phyloP scores from a whole-genome alignment of 192 early-diverging fungal genomes.

The Entomortierella lignicola region DNA sequence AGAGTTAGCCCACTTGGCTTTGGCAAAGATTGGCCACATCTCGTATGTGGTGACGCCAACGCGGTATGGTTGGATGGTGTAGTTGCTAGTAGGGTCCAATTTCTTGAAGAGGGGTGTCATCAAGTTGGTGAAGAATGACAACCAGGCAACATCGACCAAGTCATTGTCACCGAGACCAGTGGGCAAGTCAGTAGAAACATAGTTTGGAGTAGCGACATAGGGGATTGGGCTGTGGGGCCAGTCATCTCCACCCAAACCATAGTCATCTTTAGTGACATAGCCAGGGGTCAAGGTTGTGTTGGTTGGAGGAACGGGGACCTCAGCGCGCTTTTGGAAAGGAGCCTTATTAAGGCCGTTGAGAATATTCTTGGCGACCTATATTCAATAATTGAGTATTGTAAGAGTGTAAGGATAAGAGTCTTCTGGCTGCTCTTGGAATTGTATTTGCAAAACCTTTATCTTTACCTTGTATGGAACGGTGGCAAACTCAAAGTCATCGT shows the following conservation, averaged over 20 bases:
- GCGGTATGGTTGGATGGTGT: constrained; percentile 19
- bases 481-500: constrained; percentile 50
- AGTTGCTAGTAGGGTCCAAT: constrained; percentile 38
- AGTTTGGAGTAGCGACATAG: constrained; percentile 50
- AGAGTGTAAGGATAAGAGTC: not conserved
- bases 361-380: constrained; percentile 49
- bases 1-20: constrained; percentile 47
- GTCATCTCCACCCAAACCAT: constrained; percentile 63
- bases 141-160: constrained; percentile 56
- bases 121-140: constrained; percentile 56
- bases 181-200: constrained; percentile 55
- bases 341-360: constrained; percentile 48
- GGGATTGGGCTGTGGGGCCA: constrained; percentile 56
- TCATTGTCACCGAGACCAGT: constrained; percentile 34
- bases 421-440: not conserved
- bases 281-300: constrained; percentile 55
- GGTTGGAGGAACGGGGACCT: constrained; percentile 1
- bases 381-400: not conserved
- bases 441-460: not conserved
- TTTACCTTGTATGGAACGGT: constrained; percentile 46
- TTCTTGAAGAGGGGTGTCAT: constrained; percentile 43
- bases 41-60: constrained; percentile 37
- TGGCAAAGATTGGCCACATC: constrained; percentile 45
- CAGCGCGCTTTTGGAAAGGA: constrained; percentile 43
- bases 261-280: constrained; percentile 63